Conservation (phyloP, 768 basidiomycete species). For the Mycena albidolilacea region DNA sequence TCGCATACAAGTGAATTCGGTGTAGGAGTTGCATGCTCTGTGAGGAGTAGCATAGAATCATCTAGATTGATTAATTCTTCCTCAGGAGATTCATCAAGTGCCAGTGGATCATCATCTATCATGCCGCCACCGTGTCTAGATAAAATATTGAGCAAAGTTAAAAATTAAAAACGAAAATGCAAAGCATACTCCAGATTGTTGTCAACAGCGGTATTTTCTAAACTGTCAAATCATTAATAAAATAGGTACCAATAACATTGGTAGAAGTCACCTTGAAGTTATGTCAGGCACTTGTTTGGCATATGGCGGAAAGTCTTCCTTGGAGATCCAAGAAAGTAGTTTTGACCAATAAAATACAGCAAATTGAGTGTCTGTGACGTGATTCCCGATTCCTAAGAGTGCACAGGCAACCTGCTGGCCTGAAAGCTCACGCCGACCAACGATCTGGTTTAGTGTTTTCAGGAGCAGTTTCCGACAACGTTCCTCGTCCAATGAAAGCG, state of each 20-base stretch:
- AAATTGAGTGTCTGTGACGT: slow-evolving; percentile 30
- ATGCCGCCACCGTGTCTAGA: neutral
- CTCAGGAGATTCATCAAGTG: too few species aligned
- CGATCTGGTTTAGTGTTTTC: slow-evolving; percentile 37
- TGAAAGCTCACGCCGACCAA: slow-evolving; percentile 25
- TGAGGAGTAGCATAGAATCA: neutral
- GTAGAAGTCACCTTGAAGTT: neutral
- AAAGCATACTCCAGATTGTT: neutral
- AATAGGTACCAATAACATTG: neutral
- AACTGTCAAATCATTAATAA: neutral
- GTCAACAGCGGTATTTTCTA: too few species aligned
- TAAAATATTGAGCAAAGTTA: neutral
- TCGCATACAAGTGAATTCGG: slow-evolving; percentile 18
- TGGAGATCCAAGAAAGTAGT: slow-evolving; percentile 24
- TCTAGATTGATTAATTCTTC: slow-evolving; percentile 4
- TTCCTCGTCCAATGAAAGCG: neutral
- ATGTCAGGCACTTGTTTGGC: neutral
- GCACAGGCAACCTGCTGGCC: slow-evolving; percentile 33
- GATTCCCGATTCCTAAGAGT: slow-evolving; percentile 19
- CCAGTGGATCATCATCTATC: too few species aligned
- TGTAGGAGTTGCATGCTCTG: neutral
- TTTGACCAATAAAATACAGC: slow-evolving; percentile 30
- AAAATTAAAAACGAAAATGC: too few species aligned
- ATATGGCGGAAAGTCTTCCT: slow-evolving; percentile 6
- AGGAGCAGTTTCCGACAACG: slow-evolving; percentile 11